phyloP scores from a whole-genome alignment of 208 protist genomes.

The Plasmodiophora brassicae region DNA sequence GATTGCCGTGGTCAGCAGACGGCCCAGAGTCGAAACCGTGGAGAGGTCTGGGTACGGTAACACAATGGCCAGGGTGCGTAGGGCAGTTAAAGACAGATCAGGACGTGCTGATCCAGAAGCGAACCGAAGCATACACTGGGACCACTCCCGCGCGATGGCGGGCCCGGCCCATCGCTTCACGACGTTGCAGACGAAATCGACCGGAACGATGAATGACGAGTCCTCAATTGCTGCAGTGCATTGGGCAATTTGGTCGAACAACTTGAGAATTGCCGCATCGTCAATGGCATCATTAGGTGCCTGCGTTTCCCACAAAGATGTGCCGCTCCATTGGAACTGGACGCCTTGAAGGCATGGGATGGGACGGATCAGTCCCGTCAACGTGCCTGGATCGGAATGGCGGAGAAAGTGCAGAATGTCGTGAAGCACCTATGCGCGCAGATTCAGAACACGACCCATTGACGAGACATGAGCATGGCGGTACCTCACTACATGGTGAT shows the following conservation, averaged over 20 bases:
- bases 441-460: too few species aligned
- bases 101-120: background rate
- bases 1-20: too few species aligned
- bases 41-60: too few species aligned
- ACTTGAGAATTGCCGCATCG: background rate
- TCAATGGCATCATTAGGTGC: background rate
- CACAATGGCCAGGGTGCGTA: background rate
- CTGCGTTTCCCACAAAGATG: background rate
- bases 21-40: too few species aligned
- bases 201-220: background rate
- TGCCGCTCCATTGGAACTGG: background rate
- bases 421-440: too few species aligned
- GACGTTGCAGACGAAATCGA: slow-evolving; percentile 20
- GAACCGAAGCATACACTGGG: background rate
- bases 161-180: background rate
- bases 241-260: background rate
- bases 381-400: background rate
- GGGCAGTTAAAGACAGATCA: background rate
- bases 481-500: background rate
- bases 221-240: slow-evolving; percentile 3
- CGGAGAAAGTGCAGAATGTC: too few species aligned
- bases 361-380: slow-evolving; percentile 1
- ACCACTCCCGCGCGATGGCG: background rate
- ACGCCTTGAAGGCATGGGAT: background rate
- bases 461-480: too few species aligned